phyloP scores from a whole-genome alignment of 2,329 filamentous ascomycete genomes.

The Raffaelea arxii region DNA sequence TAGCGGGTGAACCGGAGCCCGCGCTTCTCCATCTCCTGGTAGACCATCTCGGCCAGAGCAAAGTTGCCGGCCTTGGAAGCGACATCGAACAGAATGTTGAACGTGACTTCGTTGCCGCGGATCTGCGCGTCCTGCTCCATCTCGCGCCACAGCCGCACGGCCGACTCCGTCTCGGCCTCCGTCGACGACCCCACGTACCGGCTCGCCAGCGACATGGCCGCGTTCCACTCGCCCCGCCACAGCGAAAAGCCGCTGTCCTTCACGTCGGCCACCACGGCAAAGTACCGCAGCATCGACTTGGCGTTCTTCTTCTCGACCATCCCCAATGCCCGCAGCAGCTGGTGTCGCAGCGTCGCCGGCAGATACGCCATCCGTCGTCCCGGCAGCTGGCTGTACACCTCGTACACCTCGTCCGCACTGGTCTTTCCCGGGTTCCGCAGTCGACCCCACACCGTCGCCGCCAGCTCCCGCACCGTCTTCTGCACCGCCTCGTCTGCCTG shows the following conservation, averaged over 20 bases:
- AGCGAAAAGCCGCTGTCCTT: slow-evolving; percentile 63
- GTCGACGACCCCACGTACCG: slow-evolving; percentile 55
- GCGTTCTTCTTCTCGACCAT: slow-evolving; percentile 46
- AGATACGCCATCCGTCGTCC: slow-evolving; percentile 43
- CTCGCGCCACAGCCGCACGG: slow-evolving; percentile 72
- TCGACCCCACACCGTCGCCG: slow-evolving; percentile 28
- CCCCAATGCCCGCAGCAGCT: slow-evolving; percentile 59
- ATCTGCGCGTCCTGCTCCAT: slow-evolving; percentile 71
- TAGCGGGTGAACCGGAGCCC: slow-evolving; percentile 63
- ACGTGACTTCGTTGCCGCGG: slow-evolving; percentile 65
- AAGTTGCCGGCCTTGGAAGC: slow-evolving; percentile 82
- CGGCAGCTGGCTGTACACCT: slow-evolving; percentile 38
- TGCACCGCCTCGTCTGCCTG: slow-evolving; percentile 24
- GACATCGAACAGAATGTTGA: slow-evolving; percentile 86
- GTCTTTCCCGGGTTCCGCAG: slow-evolving; percentile 30
- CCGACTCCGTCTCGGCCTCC: slow-evolving; percentile 52
- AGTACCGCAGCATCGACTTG: slow-evolving; percentile 67
- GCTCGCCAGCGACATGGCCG: slow-evolving; percentile 69
- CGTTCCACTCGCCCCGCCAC: slow-evolving; percentile 66
- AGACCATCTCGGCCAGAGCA: slow-evolving; percentile 71
- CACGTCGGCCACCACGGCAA: slow-evolving; percentile 76
- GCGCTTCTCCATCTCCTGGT: slow-evolving; percentile 68
- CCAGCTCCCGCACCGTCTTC: slow-evolving; percentile 27
- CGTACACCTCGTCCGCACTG: slow-evolving; percentile 35
- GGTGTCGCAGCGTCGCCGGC: slow-evolving; percentile 42